Percentiles rank a stretch among this genome's conserved stretches.
Evolutionary conservation across 805 yeast genomes (phyloP).

Genomic region (Saccharomycopsis selenospora): DNA sequence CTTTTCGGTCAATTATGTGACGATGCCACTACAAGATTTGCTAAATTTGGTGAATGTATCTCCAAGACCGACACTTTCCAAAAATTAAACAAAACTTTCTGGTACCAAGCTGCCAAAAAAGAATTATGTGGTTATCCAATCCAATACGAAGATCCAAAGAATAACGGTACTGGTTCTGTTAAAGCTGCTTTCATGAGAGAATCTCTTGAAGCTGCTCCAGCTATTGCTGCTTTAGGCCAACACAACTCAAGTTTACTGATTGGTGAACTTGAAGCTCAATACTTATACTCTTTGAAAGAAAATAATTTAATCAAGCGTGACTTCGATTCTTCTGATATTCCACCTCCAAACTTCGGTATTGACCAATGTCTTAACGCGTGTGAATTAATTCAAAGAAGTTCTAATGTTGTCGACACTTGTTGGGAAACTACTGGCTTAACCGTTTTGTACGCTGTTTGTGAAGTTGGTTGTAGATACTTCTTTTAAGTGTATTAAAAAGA

Average conservation of each 20-base stretch:
- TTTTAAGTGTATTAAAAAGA: background rate
- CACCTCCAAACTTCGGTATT: conserved; percentile 6
- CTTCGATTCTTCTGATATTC: background rate
- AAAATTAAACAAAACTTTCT: conserved; percentile 13
- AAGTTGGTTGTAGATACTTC: conserved; percentile 16
- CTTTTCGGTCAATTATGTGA: conserved; percentile 15
- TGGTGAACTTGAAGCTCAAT: conserved; percentile 16
- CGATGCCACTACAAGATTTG: conserved; percentile 6
- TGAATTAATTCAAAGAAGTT: conserved; percentile 10
- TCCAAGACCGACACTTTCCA: conserved; percentile 11
- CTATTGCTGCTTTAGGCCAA: background rate
- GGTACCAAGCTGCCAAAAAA: conserved; percentile 20
- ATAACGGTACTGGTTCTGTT: conserved; percentile 4
- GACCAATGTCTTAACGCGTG: conserved; percentile 18
- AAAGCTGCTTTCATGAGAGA: background rate
- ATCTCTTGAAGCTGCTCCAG: background rate
- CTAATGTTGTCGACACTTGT: conserved; percentile 17
- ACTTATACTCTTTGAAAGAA: conserved; percentile 10
- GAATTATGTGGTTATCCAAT: conserved; percentile 18
- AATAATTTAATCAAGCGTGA: background rate
- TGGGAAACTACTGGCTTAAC: conserved; percentile 21
- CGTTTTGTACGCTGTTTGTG: conserved; percentile 21
- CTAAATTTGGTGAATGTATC: conserved; percentile 17
- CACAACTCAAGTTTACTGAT: background rate
- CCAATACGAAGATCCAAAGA: background rate